A percentile compares a stretch with the other conserved stretches of the same genome.
Evolutionary conservation across 148 eudicot species (phyloP).

Genomic region (Camellia japonica): DNA sequence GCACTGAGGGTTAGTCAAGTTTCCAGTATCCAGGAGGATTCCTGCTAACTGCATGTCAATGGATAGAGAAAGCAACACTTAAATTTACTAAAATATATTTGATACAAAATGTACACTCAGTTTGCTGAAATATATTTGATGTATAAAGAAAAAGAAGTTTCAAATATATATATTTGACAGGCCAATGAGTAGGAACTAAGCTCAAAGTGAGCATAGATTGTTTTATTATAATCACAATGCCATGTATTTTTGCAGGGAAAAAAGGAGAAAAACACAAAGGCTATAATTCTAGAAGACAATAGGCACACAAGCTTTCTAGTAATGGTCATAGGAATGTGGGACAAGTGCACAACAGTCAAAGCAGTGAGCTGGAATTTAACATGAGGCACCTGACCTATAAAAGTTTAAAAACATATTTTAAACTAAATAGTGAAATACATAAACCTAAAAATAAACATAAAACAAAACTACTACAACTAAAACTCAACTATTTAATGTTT

Average conservation of each 20-base stretch:
- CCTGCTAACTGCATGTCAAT: constrained; percentile 41
- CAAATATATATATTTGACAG: background rate
- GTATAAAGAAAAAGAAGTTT: background rate
- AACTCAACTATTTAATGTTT: too few relatives aligned
- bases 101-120: background rate
- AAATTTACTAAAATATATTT: background rate
- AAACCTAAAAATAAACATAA: too few relatives aligned
- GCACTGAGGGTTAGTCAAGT: constrained; percentile 33
- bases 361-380: too few relatives aligned
- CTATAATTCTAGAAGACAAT: background rate
- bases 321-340: background rate
- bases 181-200: background rate
- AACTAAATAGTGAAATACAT: too few relatives aligned
- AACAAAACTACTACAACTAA: too few relatives aligned
- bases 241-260: background rate
- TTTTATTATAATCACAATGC: background rate
- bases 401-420: too few relatives aligned
- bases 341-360: background rate
- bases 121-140: background rate
- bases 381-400: too few relatives aligned
- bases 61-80: background rate
- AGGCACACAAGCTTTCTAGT: background rate
- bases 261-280: background rate
- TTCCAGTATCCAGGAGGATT: constrained; percentile 48
- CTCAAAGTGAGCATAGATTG: background rate